Evolutionary conservation across 768 basidiomycete species (phyloP).

Genomic region (Saitozyma sp.): DNA sequence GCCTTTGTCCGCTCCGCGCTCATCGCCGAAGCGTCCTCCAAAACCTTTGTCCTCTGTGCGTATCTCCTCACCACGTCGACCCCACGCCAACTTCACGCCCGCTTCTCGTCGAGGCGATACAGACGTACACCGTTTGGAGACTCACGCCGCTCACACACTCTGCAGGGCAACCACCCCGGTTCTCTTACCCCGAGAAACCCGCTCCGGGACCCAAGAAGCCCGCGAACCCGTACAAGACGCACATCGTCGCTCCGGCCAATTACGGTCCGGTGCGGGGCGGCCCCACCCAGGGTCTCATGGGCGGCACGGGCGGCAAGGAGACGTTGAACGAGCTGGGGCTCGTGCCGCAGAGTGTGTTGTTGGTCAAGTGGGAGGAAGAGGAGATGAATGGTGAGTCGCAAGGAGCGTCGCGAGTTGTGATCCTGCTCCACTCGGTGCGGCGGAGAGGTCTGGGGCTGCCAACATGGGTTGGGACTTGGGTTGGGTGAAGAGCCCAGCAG

Average conservation of each 20-base stretch:
- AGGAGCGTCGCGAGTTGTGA: background rate
- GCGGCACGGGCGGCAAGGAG: slow-evolving; percentile 40
- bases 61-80: background rate
- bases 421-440: background rate
- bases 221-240: slow-evolving; percentile 19
- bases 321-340: slow-evolving; percentile 43
- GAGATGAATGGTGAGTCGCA: slow-evolving; percentile 46
- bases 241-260: slow-evolving; percentile 37
- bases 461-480: too few species aligned
- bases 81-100: background rate
- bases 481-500: too few species aligned
- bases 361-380: slow-evolving; percentile 48
- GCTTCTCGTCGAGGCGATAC: background rate
- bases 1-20: slow-evolving; percentile 45
- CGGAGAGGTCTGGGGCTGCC: background rate
- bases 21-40: slow-evolving; percentile 19
- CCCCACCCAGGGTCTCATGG: slow-evolving; percentile 26
- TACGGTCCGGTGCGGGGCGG: slow-evolving; percentile 36
- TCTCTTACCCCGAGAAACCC: slow-evolving; percentile 46
- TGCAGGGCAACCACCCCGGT: slow-evolving; percentile 48
- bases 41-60: slow-evolving; percentile 49
- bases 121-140: background rate
- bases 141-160: background rate
- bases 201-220: slow-evolving; percentile 22
- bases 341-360: slow-evolving; percentile 50